These are phyloP conservation scores for Punica granatum DNA, from an alignment of 345 rosid genomes.

Conservation along the genomic window DNA sequence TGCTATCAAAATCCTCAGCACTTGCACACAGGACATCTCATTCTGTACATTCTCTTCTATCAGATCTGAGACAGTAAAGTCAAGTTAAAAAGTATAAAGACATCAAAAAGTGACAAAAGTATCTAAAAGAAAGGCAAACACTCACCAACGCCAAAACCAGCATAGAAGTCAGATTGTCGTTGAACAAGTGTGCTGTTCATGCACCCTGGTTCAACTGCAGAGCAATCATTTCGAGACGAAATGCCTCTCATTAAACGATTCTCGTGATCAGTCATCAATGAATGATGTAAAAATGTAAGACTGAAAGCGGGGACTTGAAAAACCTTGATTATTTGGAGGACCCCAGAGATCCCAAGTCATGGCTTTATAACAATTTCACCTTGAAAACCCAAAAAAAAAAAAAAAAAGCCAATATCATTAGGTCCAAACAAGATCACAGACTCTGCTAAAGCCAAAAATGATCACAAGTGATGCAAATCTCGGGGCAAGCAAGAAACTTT, in stretches of 20 bases:
- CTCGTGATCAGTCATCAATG: not conserved
- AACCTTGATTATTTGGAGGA: slow-evolving; percentile 32
- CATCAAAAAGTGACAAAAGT: not conserved
- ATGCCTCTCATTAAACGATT: not conserved
- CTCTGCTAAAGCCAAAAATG: not conserved
- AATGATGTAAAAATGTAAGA: not conserved
- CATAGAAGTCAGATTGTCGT: slow-evolving; percentile 34
- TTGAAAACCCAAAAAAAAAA: slow-evolving; percentile 2
- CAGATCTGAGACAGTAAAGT: slow-evolving; percentile 29
- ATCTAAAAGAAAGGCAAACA: not conserved
- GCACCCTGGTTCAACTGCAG: slow-evolving; percentile 30
- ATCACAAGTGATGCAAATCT: too few relatives aligned
- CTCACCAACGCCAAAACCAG: slow-evolving; percentile 47
- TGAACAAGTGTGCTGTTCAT: slow-evolving; percentile 13
- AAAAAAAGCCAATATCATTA: not conserved
- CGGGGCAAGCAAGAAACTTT: not conserved
- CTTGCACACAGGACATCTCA: slow-evolving; percentile 46
- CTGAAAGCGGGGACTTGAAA: not conserved
- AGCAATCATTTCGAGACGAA: slow-evolving; percentile 3
- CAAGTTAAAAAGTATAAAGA: not conserved
- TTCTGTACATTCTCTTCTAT: slow-evolving; percentile 53
- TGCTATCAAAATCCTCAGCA: slow-evolving; percentile 39
- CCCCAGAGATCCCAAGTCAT: slow-evolving; percentile 62
- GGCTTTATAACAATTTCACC: slow-evolving; percentile 7
- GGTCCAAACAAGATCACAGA: not conserved